Evolutionary conservation across 352 stramenopile species (phyloP).

Genomic region (Pythium dissotocum): DNA sequence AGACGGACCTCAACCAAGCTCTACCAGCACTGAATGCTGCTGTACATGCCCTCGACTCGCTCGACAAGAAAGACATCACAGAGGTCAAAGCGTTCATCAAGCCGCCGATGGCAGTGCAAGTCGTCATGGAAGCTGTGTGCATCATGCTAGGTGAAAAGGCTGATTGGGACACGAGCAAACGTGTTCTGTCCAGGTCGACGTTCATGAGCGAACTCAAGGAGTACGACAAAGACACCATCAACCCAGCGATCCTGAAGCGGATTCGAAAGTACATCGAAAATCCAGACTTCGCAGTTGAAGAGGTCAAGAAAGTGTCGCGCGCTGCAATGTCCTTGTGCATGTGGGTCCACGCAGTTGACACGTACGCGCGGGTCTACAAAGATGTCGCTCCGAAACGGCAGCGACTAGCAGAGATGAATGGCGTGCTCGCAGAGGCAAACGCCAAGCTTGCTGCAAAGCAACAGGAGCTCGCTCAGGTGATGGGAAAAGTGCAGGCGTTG

Average conservation of each 20-base stretch:
- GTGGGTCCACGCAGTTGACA: constrained; percentile 86
- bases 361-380: constrained; percentile 72
- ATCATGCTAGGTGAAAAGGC: constrained; percentile 86
- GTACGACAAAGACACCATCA: constrained; percentile 86
- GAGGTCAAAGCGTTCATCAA: constrained; percentile 89
- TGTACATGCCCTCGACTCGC: constrained; percentile 69
- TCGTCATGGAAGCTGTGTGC: constrained; percentile 88
- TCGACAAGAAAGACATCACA: constrained; percentile 88
- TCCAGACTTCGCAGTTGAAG: constrained; percentile 78
- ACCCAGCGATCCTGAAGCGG: constrained; percentile 54
- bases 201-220: constrained; percentile 87
- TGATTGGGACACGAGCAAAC: constrained; percentile 86
- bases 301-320: constrained; percentile 81
- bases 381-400: constrained; percentile 80
- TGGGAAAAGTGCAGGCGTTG: constrained; percentile 49
- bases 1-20: constrained; percentile 70
- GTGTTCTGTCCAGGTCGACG: constrained; percentile 62
- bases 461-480: constrained; percentile 56
- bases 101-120: constrained; percentile 75
- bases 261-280: constrained; percentile 85
- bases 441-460: constrained; percentile 68
- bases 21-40: constrained; percentile 76
- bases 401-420: constrained; percentile 70
- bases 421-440: constrained; percentile 71
- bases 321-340: constrained; percentile 87